These are phyloP conservation scores for Scolecobasidium constrictum DNA, from an alignment of 2,329 filamentous ascomycete genomes.

Conservation along the genomic window DNA sequence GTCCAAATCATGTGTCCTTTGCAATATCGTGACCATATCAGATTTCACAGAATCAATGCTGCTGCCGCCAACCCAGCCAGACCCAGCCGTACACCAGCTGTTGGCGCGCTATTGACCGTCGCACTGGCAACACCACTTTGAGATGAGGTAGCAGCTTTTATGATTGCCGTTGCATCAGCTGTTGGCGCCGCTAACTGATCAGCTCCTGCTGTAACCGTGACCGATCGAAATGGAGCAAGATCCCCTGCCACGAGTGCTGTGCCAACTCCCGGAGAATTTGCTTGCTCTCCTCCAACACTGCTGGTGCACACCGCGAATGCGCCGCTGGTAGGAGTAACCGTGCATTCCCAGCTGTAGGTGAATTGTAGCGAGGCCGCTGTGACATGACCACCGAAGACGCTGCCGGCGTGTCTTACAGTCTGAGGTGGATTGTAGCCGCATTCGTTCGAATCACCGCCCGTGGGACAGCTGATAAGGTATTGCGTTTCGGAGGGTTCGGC, in stretches of 20 bases:
- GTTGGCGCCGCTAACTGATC: constrained; percentile 14
- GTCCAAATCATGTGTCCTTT: too few species aligned
- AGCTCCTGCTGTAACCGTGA: constrained; percentile 11
- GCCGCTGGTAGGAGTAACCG: constrained; percentile 7
- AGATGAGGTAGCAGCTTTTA: not conserved
- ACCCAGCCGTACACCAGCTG: not conserved
- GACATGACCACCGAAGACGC: constrained; percentile 3
- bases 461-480: constrained; percentile 9
- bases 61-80: not conserved
- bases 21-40: too few species aligned
- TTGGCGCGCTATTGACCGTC: not conserved
- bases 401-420: constrained; percentile 12
- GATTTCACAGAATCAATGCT: not conserved
- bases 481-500: constrained; percentile 7
- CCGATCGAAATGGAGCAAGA: constrained; percentile 9
- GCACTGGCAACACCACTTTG: not conserved
- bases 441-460: constrained; percentile 7
- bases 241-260: constrained; percentile 12
- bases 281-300: constrained; percentile 15
- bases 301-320: constrained; percentile 16
- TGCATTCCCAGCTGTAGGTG: constrained; percentile 16
- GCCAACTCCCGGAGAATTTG: constrained; percentile 17
- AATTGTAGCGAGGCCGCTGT: constrained; percentile 10
- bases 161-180: constrained; percentile 8
- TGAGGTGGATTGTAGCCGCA: constrained; percentile 11